Conservation (phyloP, 2,329 filamentous ascomycete genomes). For the Didymella exigua region DNA sequence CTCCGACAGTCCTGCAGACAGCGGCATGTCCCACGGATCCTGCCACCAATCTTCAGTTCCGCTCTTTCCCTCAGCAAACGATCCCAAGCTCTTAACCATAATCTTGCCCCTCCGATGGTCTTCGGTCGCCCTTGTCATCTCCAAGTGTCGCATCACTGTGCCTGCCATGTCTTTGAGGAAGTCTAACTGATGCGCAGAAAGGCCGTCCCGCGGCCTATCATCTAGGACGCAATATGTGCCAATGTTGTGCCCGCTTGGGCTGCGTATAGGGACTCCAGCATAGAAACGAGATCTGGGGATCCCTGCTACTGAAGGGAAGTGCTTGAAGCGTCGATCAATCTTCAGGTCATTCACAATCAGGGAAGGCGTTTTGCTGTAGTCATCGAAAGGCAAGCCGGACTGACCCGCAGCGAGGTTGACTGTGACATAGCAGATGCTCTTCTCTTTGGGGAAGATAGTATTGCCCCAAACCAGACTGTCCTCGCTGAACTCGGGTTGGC, state of each 20-base stretch:
- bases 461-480: conserved; percentile 45
- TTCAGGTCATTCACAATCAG: conserved; percentile 43
- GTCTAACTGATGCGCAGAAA: conserved; percentile 56
- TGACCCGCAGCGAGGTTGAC: conserved; percentile 36
- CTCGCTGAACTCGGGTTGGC: conserved; percentile 30
- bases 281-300: conserved; percentile 54
- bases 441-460: conserved; percentile 40
- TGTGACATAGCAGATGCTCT: conserved; percentile 44
- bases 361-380: conserved; percentile 28
- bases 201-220: conserved; percentile 58
- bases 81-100: conserved; percentile 55
- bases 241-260: conserved; percentile 62
- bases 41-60: conserved; percentile 42
- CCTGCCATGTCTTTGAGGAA: conserved; percentile 62
- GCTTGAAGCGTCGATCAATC: conserved; percentile 48
- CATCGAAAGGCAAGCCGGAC: conserved; percentile 22
- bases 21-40: conserved; percentile 36
- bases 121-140: conserved; percentile 59
- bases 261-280: conserved; percentile 66
- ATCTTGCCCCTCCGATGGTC: conserved; percentile 60
- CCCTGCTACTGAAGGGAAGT: conserved; percentile 40
- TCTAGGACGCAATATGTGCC: conserved; percentile 67
- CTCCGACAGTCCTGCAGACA: conserved; percentile 21
- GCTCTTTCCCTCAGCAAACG: conserved; percentile 46
- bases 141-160: conserved; percentile 66